A percentile compares a stretch with the other conserved stretches of the same genome.
Evolutionary conservation across 495 filamentous ascomycete genomes (phyloP).

Genomic region (Elasticomyces elasticus): DNA sequence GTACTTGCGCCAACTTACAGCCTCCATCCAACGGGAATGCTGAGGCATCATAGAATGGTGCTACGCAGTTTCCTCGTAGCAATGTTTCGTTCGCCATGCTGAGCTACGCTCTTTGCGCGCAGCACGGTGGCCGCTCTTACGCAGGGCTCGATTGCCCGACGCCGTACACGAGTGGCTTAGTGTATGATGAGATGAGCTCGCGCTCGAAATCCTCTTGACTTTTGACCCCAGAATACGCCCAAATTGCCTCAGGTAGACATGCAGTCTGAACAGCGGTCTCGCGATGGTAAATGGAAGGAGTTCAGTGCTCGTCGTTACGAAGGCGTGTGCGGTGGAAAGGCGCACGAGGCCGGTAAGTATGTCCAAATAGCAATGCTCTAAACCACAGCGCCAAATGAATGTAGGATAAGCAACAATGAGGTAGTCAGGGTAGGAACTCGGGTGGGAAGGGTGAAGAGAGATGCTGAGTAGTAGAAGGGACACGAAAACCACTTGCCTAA

Average conservation of each 20-base stretch:
- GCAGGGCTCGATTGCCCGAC: not conserved
- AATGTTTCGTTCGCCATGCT: conserved; percentile 19
- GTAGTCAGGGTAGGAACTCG: not conserved
- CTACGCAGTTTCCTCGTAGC: conserved; percentile 45
- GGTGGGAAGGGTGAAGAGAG: not conserved
- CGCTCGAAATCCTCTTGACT: not conserved
- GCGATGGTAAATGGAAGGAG: not conserved
- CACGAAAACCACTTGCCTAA: not conserved
- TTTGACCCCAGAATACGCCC: not conserved
- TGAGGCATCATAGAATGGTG: conserved; percentile 53
- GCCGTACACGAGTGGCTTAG: not conserved
- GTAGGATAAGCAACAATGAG: not conserved
- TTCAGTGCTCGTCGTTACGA: not conserved
- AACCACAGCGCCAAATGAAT: not conserved
- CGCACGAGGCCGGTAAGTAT: not conserved
- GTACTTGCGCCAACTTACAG: conserved; percentile 42
- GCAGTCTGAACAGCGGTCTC: not conserved
- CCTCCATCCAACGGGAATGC: conserved; percentile 52
- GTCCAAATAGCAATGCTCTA: not conserved
- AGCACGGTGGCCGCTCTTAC: not conserved
- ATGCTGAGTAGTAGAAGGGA: not conserved
- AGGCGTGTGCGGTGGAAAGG: not conserved
- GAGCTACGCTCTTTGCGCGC: not conserved
- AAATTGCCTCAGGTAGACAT: not conserved
- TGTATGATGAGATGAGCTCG: not conserved